These are phyloP conservation scores for Gracilariopsis chorda DNA, from an alignment of 23 red algal species.

Conservation along the genomic window DNA sequence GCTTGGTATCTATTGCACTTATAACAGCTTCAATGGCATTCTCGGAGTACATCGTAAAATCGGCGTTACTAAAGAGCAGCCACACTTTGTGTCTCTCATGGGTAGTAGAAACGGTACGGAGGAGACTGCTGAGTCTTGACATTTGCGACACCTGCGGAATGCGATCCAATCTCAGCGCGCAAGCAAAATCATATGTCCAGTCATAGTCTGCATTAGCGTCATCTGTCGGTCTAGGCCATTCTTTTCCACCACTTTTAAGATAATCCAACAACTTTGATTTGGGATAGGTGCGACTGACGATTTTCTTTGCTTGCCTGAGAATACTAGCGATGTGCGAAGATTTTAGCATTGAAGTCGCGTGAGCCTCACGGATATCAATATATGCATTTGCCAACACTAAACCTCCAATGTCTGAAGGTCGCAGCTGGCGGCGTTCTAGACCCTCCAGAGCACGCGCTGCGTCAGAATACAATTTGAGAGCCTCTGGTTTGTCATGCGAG, in stretches of 20 bases:
- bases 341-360: background rate
- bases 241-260: background rate
- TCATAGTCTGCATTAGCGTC: background rate
- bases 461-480: conserved; percentile 53
- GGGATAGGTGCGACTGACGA: background rate
- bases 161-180: conserved; percentile 1
- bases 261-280: conserved; percentile 8
- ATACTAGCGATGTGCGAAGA: background rate
- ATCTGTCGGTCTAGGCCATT: background rate
- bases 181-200: background rate
- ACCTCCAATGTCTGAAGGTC: conserved; percentile 31
- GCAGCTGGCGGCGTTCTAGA: conserved; percentile 5
- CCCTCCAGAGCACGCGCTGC: conserved; percentile 16
- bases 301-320: background rate
- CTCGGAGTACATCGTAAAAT: background rate
- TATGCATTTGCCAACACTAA: conserved; percentile 15
- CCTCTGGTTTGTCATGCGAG: conserved; percentile 70
- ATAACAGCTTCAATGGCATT: conserved; percentile 13
- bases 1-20: background rate
- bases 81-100: background rate
- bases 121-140: background rate
- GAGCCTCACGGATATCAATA: background rate
- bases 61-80: background rate
- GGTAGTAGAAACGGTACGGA: background rate
- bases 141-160: background rate